These are phyloP conservation scores for Aspergillus terreus DNA, from an alignment of 2,329 filamentous ascomycete species.

Conservation along the genomic window DNA sequence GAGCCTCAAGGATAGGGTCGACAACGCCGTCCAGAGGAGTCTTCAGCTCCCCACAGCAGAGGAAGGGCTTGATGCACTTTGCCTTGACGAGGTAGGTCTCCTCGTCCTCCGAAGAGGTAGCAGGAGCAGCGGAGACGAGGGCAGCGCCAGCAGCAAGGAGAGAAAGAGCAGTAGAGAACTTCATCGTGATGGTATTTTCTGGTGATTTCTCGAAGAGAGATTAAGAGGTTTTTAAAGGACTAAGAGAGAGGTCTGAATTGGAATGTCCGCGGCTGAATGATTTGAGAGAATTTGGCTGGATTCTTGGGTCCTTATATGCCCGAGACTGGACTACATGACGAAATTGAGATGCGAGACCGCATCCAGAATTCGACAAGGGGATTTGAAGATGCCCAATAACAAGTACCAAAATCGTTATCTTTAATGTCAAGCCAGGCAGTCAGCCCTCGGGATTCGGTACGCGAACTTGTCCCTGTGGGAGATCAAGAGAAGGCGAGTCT, in stretches of 20 bases:
- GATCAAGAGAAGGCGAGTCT: neutral
- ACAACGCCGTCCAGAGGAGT: slow-evolving; percentile 26
- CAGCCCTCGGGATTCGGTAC: neutral
- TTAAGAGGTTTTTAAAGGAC: neutral
- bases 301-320: neutral
- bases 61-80: slow-evolving; percentile 18
- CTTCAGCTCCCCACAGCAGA: slow-evolving; percentile 27
- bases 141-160: slow-evolving; percentile 25
- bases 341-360: neutral
- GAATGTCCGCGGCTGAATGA: neutral
- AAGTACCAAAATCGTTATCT: neutral
- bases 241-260: neutral
- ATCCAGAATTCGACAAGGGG: neutral
- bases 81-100: slow-evolving; percentile 10
- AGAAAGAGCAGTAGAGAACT: slow-evolving; percentile 24
- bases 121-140: slow-evolving; percentile 24
- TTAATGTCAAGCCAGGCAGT: neutral
- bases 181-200: slow-evolving; percentile 19
- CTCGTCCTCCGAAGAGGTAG: slow-evolving; percentile 12
- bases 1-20: slow-evolving; percentile 21
- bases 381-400: neutral
- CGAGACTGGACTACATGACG: neutral
- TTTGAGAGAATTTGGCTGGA: neutral
- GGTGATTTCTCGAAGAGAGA: neutral
- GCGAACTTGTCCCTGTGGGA: neutral